A percentile compares a stretch with the other conserved stretches of the same genome.
Evolutionary conservation across 441 rosid genomes (phyloP).

Genomic region (Pelargonium myrrhifolium): DNA sequence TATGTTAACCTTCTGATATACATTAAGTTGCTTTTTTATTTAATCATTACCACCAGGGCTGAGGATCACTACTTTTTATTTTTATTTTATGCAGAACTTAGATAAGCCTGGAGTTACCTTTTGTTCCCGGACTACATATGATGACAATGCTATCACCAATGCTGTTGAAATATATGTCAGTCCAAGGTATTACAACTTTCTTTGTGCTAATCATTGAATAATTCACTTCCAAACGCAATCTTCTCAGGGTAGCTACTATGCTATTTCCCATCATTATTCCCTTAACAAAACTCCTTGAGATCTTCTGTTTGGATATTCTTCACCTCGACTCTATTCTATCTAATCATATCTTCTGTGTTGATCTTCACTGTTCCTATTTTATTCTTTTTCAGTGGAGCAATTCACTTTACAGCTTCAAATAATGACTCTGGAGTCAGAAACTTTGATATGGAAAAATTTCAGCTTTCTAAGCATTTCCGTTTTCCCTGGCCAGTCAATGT

Average conservation of each 20-base stretch:
- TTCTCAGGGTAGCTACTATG: not conserved
- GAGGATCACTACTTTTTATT: not conserved
- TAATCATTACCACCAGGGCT: not conserved
- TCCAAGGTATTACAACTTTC: constrained; percentile 42
- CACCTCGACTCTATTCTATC: too few species aligned
- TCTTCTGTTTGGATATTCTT: too few species aligned
- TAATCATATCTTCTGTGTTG: too few species aligned
- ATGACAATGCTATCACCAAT: constrained; percentile 86
- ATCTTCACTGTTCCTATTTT: constrained; percentile 6
- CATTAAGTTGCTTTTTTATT: not conserved
- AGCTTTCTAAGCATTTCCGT: constrained; percentile 51
- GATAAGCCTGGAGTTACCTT: constrained; percentile 84
- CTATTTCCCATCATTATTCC: too few species aligned
- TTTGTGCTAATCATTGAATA: constrained; percentile 13
- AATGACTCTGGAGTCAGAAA: constrained; percentile 81
- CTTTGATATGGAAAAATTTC: constrained; percentile 81
- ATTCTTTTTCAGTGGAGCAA: constrained; percentile 52
- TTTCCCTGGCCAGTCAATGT: constrained; percentile 93
- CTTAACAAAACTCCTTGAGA: too few species aligned
- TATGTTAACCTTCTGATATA: not conserved
- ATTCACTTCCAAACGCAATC: not conserved
- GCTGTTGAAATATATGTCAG: constrained; percentile 74
- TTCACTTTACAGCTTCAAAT: constrained; percentile 76
- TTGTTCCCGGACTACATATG: constrained; percentile 77
- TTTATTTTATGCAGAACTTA: constrained; percentile 42